Evolutionary conservation across 305 asterid genomes (phyloP).

Genomic region (Monarda citriodora): DNA sequence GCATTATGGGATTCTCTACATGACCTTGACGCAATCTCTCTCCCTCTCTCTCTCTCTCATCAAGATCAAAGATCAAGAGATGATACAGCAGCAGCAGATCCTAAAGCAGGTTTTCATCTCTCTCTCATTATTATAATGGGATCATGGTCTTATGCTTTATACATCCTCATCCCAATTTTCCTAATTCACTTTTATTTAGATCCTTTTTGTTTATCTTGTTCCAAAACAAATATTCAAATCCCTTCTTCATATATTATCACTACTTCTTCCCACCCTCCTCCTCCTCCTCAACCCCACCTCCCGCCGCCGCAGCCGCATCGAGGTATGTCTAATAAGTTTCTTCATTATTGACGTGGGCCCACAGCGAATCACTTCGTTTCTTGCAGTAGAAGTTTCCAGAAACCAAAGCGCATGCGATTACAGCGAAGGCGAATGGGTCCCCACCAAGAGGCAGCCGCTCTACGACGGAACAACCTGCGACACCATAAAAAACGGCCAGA

Average conservation of each 20-base stretch:
- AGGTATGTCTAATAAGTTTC: not conserved
- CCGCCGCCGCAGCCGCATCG: constrained; percentile 22
- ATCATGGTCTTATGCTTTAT: constrained; percentile 25
- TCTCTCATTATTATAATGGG: no score
- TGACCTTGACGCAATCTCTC: constrained; percentile 35
- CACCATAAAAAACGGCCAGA: constrained; percentile 67
- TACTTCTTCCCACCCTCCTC: constrained; percentile 6
- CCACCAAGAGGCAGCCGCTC: constrained; percentile 37
- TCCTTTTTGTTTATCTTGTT: constrained; percentile 29
- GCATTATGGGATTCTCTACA: constrained; percentile 30
- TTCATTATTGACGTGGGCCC: not conserved
- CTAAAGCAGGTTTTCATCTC: no score
- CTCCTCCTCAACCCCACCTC: constrained; percentile 11
- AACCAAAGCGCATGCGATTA: constrained; percentile 56
- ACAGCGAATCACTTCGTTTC: not conserved
- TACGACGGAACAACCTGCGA: constrained; percentile 72
- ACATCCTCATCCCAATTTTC: constrained; percentile 43
- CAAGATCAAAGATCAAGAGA: no score
- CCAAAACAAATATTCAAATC: constrained; percentile 4
- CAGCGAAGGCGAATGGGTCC: constrained; percentile 65
- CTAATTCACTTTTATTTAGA: constrained; percentile 40
- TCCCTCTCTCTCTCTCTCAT: constrained; percentile 1
- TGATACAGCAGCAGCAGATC: no score
- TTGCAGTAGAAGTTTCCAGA: constrained; percentile 30
- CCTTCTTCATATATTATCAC: constrained; percentile 18